Evolutionary conservation across 352 stramenopile genomes (phyloP).

Genomic region (Phytopythium chamaehyphon): DNA sequence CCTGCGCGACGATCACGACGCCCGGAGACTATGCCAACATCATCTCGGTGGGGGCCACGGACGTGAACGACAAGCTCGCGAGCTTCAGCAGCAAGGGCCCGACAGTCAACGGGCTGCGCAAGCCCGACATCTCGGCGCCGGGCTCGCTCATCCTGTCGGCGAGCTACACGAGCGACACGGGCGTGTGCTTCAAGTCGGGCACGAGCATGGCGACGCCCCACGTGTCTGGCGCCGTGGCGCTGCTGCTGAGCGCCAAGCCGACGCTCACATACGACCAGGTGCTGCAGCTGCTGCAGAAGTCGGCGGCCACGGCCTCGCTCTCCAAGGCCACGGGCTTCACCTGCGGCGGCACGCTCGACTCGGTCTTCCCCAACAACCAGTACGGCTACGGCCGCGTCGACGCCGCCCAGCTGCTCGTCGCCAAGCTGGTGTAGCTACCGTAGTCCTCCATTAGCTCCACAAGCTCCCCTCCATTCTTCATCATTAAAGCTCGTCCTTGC

Average conservation of each 20-base stretch:
- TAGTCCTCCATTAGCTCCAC: too few species aligned
- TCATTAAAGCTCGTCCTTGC: too few species aligned
- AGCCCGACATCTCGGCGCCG: constrained; percentile 52
- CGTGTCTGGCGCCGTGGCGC: constrained; percentile 45
- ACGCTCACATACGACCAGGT: constrained; percentile 35
- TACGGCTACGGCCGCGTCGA: constrained; percentile 50
- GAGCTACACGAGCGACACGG: constrained; percentile 37
- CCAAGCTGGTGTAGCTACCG: too few species aligned
- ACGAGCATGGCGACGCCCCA: constrained; percentile 69
- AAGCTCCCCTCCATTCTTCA: too few species aligned
- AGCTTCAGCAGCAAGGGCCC: constrained; percentile 55
- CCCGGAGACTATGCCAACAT: constrained; percentile 52
- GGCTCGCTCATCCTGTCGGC: constrained; percentile 41
- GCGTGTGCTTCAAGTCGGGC: constrained; percentile 55
- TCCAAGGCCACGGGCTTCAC: constrained; percentile 25
- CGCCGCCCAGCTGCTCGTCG: constrained; percentile 23
- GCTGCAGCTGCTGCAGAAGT: constrained; percentile 28
- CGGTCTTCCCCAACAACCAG: constrained; percentile 55
- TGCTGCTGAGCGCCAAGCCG: constrained; percentile 43
- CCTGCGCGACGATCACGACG: constrained; percentile 42
- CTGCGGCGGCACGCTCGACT: constrained; percentile 34
- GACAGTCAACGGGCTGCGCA: constrained; percentile 31
- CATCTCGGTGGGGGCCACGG: constrained; percentile 57
- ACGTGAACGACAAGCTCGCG: constrained; percentile 35
- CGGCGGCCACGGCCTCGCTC: constrained; percentile 20